Evolutionary conservation across 805 yeast genomes (phyloP), one percentile per base, ranked within the genome.

Genomic region (Yarrowia keelungensis): DNA sequence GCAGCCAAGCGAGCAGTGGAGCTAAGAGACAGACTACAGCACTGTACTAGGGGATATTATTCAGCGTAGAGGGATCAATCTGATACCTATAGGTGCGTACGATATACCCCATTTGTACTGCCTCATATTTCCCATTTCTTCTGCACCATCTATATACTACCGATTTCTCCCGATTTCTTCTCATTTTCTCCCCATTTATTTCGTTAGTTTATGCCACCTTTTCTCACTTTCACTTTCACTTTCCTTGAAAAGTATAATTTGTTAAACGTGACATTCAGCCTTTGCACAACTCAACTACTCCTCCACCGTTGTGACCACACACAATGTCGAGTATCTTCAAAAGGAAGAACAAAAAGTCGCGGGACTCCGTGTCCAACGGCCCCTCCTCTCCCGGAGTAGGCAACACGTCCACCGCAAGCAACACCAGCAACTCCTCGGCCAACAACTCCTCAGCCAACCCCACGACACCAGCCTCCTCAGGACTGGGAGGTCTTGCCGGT

Each of bases 321-420:
- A 50, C 36, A 32, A 56, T 62, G 67, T 62, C 67, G 67, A 62
- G 67, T 22, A 62, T 62, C 54, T 62, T 62, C 67, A 62, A 62
- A 62, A 47, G 67, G 56, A 62, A 49, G 56, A 62, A 49, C 67
- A 62, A 62, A 49, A 62, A 62, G 39, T 62, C 67, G 22, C 67
- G 67, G 5, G 67, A 62, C 45, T 47, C 54, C 12, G 56, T 62
- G 39, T 15, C 47, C 47, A 56, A 26, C 36, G 62, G 65, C 8
- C 41, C 65, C 7, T 32, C 65, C 51, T 59, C 65, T 4, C 59
- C 59, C 7, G 32, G 32, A 26, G 32, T 26, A 26, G 32, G 32
- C 32, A 26, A 26, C 32, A 26, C 32, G 32, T 26, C 32, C 32
- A 26, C 32, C 32, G 32, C 32, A 26, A 26, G 32, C 32, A 26